Conservation (phyloP, 768 basidiomycete genomes). For the Leccinum broughii region DNA sequence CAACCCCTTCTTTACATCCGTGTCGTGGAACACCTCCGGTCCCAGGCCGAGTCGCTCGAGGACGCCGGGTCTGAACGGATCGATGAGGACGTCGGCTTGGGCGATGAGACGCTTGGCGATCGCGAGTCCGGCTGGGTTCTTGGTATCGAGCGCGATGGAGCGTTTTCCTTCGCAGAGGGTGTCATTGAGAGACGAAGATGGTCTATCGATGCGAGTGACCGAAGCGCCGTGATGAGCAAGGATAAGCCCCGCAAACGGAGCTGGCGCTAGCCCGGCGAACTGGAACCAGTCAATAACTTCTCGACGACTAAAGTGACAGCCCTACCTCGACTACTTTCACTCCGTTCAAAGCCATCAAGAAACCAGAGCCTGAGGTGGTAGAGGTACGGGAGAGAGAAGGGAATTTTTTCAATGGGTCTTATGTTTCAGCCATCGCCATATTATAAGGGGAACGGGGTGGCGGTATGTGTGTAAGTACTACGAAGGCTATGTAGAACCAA, state of each 20-base stretch:
- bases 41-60: conserved; percentile 77
- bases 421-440: conserved; percentile 16
- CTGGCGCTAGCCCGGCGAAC: conserved; percentile 85
- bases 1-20: conserved; percentile 42
- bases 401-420: background rate
- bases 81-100: conserved; percentile 77
- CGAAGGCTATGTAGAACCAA: background rate
- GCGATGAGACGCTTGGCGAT: conserved; percentile 57
- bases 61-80: conserved; percentile 82
- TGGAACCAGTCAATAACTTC: conserved; percentile 27
- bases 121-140: conserved; percentile 56
- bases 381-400: background rate
- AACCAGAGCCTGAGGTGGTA: background rate
- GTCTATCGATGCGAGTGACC: conserved; percentile 73
- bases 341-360: conserved; percentile 47
- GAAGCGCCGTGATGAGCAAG: conserved; percentile 79
- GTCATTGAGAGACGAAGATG: conserved; percentile 45
- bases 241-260: conserved; percentile 75
- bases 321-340: conserved; percentile 53
- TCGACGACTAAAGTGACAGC: background rate
- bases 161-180: conserved; percentile 72
- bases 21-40: conserved; percentile 69
- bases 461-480: background rate
- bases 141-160: conserved; percentile 70
- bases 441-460: background rate